Evolutionary conservation across 805 yeast species (phyloP).

Genomic region (Kuraishia cidri): DNA sequence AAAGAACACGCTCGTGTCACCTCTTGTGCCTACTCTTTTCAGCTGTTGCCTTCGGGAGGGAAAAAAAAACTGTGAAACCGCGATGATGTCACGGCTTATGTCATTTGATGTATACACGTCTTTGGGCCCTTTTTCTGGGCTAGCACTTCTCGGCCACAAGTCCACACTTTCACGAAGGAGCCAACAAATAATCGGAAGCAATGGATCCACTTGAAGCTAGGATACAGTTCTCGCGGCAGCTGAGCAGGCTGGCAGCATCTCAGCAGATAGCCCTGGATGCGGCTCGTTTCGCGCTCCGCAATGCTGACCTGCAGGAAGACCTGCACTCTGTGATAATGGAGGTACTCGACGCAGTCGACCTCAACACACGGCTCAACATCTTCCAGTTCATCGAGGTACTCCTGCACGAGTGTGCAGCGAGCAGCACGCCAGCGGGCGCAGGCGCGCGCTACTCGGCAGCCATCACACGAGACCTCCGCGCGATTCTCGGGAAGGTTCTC

Average conservation of each 20-base stretch:
- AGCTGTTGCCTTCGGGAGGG: too few species aligned
- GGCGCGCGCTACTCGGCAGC: slow-evolving; percentile 9
- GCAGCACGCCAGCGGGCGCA: background rate
- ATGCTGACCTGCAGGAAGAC: slow-evolving; percentile 57
- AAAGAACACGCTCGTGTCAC: too few species aligned
- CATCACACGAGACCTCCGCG: slow-evolving; percentile 21
- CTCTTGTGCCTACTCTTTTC: too few species aligned
- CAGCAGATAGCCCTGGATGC: slow-evolving; percentile 38
- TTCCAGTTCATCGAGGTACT: slow-evolving; percentile 66
- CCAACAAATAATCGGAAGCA: too few species aligned
- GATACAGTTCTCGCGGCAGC: slow-evolving; percentile 59
- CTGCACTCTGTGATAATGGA: slow-evolving; percentile 60
- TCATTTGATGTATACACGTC: too few species aligned
- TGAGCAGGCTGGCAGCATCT: slow-evolving; percentile 60
- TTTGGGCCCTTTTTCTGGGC: too few species aligned
- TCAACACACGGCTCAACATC: slow-evolving; percentile 58
- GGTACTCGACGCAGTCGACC: slow-evolving; percentile 39
- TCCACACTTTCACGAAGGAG: too few species aligned
- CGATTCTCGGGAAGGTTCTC: slow-evolving; percentile 23
- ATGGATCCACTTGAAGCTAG: slow-evolving; percentile 92
- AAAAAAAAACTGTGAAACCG: too few species aligned
- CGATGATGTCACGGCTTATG: too few species aligned
- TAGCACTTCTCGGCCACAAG: too few species aligned
- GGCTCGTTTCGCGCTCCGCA: slow-evolving; percentile 46
- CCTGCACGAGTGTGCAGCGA: slow-evolving; percentile 13